A percentile compares a stretch with the other conserved stretches of the same genome.
These are phyloP conservation scores for Aegilops speltoides DNA, from an alignment of 176 grass and related monocot genomes.

Conservation along the genomic window DNA sequence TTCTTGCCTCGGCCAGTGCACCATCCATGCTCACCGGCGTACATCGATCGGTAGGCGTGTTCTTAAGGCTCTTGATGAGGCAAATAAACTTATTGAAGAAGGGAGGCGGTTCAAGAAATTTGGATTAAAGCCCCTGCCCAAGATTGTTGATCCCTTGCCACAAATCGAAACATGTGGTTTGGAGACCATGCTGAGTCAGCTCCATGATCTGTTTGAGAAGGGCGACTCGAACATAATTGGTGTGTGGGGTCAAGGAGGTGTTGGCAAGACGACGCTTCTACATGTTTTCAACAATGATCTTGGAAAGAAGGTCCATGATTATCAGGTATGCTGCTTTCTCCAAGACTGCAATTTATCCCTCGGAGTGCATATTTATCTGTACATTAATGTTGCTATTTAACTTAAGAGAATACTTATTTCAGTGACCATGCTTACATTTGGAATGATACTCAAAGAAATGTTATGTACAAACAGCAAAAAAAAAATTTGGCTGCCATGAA, in stretches of 20 bases:
- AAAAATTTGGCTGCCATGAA: not conserved
- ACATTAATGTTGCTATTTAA: not conserved
- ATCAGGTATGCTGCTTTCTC: slow-evolving; percentile 37
- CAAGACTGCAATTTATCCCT: not conserved
- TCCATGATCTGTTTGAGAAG: slow-evolving; percentile 43
- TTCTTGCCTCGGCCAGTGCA: slow-evolving; percentile 46
- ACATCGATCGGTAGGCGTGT: slow-evolving; percentile 36
- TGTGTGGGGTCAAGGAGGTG: slow-evolving; percentile 62
- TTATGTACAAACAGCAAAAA: not conserved
- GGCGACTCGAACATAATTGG: slow-evolving; percentile 48
- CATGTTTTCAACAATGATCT: slow-evolving; percentile 70
- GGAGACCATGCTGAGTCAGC: slow-evolving; percentile 28
- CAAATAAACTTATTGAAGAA: slow-evolving; percentile 30
- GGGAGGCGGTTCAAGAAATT: slow-evolving; percentile 20
- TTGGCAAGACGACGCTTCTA: slow-evolving; percentile 77
- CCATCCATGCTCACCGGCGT: slow-evolving; percentile 24
- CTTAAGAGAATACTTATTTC: not conserved
- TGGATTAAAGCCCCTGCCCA: slow-evolving; percentile 27
- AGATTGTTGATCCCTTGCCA: slow-evolving; percentile 11
- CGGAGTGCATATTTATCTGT: not conserved
- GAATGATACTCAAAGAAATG: not conserved
- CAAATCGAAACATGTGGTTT: slow-evolving; percentile 42
- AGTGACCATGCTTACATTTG: not conserved
- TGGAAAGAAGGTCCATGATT: slow-evolving; percentile 14
- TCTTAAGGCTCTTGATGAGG: slow-evolving; percentile 30